Percentiles rank a stretch among this genome's conserved stretches.
These are phyloP conservation scores for Penicillium sp. DNA, from an alignment of 2,329 filamentous ascomycete species.

Conservation along the genomic window DNA sequence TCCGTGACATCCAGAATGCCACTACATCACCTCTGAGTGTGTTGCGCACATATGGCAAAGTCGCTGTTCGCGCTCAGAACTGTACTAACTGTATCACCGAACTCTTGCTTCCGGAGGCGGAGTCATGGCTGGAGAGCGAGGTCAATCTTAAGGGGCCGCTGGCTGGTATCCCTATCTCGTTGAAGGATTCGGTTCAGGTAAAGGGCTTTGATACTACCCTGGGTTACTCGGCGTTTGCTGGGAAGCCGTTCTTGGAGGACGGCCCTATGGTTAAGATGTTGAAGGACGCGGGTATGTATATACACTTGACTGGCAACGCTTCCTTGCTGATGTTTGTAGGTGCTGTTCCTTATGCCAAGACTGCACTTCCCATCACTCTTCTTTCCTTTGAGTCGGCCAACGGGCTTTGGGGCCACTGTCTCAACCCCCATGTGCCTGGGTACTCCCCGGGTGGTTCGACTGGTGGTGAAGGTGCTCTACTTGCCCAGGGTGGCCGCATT, in stretches of 20 bases:
- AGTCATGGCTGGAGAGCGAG: conserved; percentile 60
- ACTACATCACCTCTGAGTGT: conserved; percentile 63
- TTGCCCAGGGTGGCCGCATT: conserved; percentile 77
- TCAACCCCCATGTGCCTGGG: conserved; percentile 74
- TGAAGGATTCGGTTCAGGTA: conserved; percentile 75
- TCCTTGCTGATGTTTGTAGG: conserved; percentile 40
- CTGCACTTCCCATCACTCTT: conserved; percentile 79
- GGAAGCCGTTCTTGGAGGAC: conserved; percentile 62
- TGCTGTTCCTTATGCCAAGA: conserved; percentile 88
- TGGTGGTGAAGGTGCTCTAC: conserved; percentile 73
- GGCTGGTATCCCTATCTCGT: conserved; percentile 77
- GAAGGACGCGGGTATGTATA: conserved; percentile 65
- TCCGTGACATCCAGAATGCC: conserved; percentile 69
- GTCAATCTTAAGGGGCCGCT: conserved; percentile 74
- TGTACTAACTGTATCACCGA: conserved; percentile 90
- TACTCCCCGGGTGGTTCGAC: conserved; percentile 89
- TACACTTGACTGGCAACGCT: background rate
- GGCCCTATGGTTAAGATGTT: conserved; percentile 69
- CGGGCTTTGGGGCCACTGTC: conserved; percentile 73
- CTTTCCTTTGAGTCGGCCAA: conserved; percentile 79
- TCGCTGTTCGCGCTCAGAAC: conserved; percentile 74
- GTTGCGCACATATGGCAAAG: conserved; percentile 80
- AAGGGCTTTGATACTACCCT: conserved; percentile 78
- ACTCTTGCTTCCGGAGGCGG: conserved; percentile 71
- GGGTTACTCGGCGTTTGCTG: conserved; percentile 68